Evolutionary conservation across 805 yeast genomes (phyloP).

Genomic region (Candida xyloterini): DNA sequence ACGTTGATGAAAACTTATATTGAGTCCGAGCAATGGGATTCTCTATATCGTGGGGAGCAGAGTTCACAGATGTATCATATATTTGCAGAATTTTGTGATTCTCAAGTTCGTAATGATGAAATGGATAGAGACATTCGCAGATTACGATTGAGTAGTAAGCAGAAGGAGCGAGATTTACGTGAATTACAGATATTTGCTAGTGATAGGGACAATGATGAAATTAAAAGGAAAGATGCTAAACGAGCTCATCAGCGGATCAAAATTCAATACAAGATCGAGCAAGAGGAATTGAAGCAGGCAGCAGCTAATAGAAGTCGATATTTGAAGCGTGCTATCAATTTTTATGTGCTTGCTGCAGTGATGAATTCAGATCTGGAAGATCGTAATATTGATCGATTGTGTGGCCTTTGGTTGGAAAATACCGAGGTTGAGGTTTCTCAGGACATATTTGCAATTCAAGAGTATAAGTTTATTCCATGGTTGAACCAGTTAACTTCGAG

Average conservation of each 20-base stretch:
- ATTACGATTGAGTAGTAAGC: conserved; percentile 26
- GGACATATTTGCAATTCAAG: conserved; percentile 42
- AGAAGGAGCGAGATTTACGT: conserved; percentile 45
- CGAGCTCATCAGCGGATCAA: conserved; percentile 49
- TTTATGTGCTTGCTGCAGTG: conserved; percentile 55
- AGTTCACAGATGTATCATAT: conserved; percentile 50
- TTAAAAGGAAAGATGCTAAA: conserved; percentile 52
- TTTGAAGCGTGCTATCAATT: conserved; percentile 52
- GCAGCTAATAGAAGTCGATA: conserved; percentile 35
- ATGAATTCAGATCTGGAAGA: conserved; percentile 42
- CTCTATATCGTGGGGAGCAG: conserved; percentile 13
- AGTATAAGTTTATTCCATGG: conserved; percentile 72
- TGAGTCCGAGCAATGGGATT: conserved; percentile 31
- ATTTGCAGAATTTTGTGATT: conserved; percentile 73
- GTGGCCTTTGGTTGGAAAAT: conserved; percentile 79
- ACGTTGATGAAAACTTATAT: conserved; percentile 58
- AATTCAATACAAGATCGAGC: conserved; percentile 48
- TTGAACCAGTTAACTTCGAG: conserved; percentile 77
- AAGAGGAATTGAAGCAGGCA: conserved; percentile 41
- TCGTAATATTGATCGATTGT: conserved; percentile 68
- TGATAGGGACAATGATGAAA: conserved; percentile 37
- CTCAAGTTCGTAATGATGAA: conserved; percentile 48
- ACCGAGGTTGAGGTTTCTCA: conserved; percentile 31
- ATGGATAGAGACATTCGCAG: conserved; percentile 44
- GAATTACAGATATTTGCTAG: conserved; percentile 46